Base-by-base conservation (phyloP, 2,329 filamentous ascomycete species). In the Colletotrichum eleusines region DNA sequence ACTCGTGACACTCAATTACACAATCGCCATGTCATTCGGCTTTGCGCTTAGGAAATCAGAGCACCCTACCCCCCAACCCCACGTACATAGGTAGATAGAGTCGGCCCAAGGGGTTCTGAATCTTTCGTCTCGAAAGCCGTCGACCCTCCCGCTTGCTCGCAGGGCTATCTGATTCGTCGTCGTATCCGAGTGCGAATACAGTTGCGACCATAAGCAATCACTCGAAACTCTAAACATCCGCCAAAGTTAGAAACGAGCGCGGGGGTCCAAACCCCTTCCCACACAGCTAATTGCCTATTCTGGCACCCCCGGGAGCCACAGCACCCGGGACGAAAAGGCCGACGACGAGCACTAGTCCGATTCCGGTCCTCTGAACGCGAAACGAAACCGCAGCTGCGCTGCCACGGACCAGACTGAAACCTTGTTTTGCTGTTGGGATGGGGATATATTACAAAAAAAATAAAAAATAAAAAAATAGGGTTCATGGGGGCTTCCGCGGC, bases 341-440 rank as follows among this genome's bases (percentile, higher is more conserved):
- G 38, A n/a, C 35, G 9, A 2, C 9, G 2, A 62, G 57, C n/a
- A 57, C 57, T 44, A 28, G n/a, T 26, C 42, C 42, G 42, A 44
- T 28, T 62, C 3, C 42, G 23, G 20, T 46, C 14, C 35, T 50
- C 51, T 51, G 44, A 33, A 48, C n/a, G 38, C 63, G 58, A 71
- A 71, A 71, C 69, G 42, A 69, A 63, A 68, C 58, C 40, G 31
- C n/a, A 28, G 42, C 53, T 46, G 42, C 58, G 38, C 12, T 46
- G 16, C 18, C 42, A 60, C 69, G 58, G 38, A 40, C 48, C 31
- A 59, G n/a, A 28, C 23, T 68, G 68, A 71, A 71, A 71, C 68
- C n/a, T 7, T 23, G 31, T 42, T 35, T 9, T 11, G 4, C 11
- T 26, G 28, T 63, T 58, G 51, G 58, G 63, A 68, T 35, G 57